phyloP scores from a whole-genome alignment of 2,329 filamentous ascomycete species.

The Aspergillus felis region DNA sequence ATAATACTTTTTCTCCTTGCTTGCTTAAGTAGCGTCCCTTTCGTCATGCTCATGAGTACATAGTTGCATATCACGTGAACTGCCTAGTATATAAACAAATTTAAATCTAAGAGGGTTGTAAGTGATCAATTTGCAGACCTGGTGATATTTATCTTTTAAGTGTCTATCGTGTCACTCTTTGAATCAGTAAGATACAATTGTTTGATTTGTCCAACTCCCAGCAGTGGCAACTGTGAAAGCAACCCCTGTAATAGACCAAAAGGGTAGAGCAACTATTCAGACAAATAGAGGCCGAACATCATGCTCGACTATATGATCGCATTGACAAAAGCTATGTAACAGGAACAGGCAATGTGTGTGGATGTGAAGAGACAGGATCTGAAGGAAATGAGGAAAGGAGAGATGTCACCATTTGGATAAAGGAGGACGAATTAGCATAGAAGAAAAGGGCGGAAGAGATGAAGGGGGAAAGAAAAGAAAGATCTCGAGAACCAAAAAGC shows the following conservation, averaged over 20 bases:
- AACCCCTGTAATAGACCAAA: background rate
- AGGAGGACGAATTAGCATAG: conserved; percentile 3
- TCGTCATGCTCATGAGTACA: background rate
- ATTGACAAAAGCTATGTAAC: conserved; percentile 8
- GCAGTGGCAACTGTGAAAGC: background rate
- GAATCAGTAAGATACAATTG: background rate
- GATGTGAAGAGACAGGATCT: background rate
- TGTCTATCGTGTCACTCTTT: background rate
- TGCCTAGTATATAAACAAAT: background rate
- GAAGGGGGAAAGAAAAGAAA: background rate
- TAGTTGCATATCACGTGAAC: background rate
- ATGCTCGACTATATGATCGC: conserved; percentile 1
- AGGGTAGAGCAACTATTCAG: background rate
- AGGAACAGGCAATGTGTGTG: conserved; percentile 9
- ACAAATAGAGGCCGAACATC: background rate
- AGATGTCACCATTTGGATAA: background rate
- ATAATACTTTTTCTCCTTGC: conserved; percentile 13
- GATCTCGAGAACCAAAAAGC: background rate
- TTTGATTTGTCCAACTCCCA: background rate
- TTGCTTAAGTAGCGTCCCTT: background rate
- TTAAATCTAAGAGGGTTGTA: background rate
- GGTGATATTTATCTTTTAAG: background rate
- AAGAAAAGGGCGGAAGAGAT: conserved; percentile 1
- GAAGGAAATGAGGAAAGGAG: background rate
- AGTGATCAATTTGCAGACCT: background rate